These are phyloP conservation scores for Dacryopinax primogenitus DNA, from an alignment of 768 basidiomycete species.

Conservation along the genomic window DNA sequence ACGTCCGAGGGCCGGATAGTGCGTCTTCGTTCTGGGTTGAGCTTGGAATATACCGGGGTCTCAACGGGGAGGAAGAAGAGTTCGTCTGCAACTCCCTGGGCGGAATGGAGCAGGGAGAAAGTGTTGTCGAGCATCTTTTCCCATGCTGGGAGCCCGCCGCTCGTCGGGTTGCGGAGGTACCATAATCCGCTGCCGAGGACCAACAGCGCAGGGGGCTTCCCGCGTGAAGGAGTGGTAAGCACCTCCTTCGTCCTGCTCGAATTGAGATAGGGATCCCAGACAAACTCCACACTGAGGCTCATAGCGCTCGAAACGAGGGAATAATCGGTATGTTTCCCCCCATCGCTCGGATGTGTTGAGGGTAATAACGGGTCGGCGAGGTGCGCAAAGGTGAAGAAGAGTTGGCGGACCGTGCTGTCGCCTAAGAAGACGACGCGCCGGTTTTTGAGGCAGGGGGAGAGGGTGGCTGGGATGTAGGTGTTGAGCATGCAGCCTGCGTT, in stretches of 20 bases:
- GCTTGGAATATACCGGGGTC: constrained; percentile 49
- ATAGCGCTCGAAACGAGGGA: constrained; percentile 37
- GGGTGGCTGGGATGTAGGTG: constrained; percentile 45
- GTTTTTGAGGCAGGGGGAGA: constrained; percentile 41
- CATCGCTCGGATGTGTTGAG: constrained; percentile 39
- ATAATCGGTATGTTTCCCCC: constrained; percentile 59
- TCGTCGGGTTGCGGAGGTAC: constrained; percentile 67
- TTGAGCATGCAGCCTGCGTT: constrained; percentile 72
- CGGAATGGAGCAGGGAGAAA: constrained; percentile 36
- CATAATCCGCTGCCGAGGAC: constrained; percentile 79
- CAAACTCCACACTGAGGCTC: constrained; percentile 37
- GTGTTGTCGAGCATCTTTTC: constrained; percentile 56
- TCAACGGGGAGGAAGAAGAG: constrained; percentile 70
- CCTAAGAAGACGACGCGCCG: constrained; percentile 64
- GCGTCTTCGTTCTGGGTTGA: constrained; percentile 47
- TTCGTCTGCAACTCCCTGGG: constrained; percentile 45
- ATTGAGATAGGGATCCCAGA: constrained; percentile 86
- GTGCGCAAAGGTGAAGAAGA: constrained; percentile 65
- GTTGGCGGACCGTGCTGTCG: constrained; percentile 66
- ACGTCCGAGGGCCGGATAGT: constrained; percentile 69
- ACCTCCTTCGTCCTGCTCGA: constrained; percentile 40
- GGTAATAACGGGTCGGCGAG: constrained; percentile 47
- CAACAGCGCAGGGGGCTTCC: constrained; percentile 43
- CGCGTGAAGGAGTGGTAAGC: constrained; percentile 28
- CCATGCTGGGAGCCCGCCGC: constrained; percentile 70